Conservation (phyloP, 2,329 filamentous ascomycete genomes). For the Aspergillus jensenii region DNA sequence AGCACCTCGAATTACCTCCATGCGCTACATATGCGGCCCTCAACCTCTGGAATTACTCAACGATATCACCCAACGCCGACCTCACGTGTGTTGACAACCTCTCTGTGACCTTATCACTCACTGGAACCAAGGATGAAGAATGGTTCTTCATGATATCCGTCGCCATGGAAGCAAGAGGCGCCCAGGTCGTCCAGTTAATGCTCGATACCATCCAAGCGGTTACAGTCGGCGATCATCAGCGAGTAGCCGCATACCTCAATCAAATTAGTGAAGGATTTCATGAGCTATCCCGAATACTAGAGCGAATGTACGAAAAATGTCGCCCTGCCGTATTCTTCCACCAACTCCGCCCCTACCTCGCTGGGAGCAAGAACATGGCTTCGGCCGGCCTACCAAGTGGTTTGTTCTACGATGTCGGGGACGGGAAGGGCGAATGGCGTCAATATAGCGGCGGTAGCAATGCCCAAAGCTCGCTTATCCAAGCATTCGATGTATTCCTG, state of each 20-base stretch:
- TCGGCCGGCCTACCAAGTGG: conserved; percentile 51
- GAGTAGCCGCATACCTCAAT: conserved; percentile 41
- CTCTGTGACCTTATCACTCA: conserved; percentile 35
- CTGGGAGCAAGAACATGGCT: conserved; percentile 56
- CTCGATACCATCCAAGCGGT: conserved; percentile 50
- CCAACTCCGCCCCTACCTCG: conserved; percentile 52
- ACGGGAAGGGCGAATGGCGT: conserved; percentile 50
- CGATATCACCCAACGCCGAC: conserved; percentile 23
- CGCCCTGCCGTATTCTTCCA: conserved; percentile 53
- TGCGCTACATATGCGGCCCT: conserved; percentile 46
- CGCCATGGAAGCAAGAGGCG: conserved; percentile 54
- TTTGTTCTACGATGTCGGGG: conserved; percentile 53
- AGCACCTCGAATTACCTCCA: conserved; percentile 38
- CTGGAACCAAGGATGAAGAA: conserved; percentile 41
- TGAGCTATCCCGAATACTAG: conserved; percentile 44
- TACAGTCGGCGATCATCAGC: conserved; percentile 34
- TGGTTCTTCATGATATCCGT: conserved; percentile 55
- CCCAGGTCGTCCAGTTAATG: conserved; percentile 23
- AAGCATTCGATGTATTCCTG: conserved; percentile 55
- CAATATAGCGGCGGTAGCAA: conserved; percentile 57
- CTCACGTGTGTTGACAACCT: conserved; percentile 40
- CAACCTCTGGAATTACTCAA: conserved; percentile 41
- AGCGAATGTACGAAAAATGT: conserved; percentile 54
- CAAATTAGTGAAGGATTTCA: conserved; percentile 43
- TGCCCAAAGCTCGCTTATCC: conserved; percentile 55